phyloP scores from a whole-genome alignment of 176 grass and related monocot genomes.

The Oryza glumipatula region DNA sequence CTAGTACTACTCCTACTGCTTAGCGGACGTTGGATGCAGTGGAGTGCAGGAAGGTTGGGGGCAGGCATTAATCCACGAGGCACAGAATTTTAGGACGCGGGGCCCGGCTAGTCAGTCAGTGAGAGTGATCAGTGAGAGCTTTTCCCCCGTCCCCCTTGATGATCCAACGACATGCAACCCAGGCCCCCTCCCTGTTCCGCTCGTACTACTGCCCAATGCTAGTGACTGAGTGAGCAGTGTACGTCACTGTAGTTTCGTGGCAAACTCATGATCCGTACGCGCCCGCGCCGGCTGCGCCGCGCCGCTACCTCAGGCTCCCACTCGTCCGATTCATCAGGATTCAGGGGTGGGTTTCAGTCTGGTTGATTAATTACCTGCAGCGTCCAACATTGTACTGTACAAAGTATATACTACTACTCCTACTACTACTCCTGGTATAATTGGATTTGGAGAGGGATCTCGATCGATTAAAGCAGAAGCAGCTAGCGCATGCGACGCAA shows the following conservation, averaged over 20 bases:
- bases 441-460: no score
- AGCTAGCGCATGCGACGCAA: no score
- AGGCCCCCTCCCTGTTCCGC: background rate
- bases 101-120: background rate
- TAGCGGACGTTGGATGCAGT: slow-evolving; percentile 54
- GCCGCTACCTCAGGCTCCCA: no score
- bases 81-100: slow-evolving; percentile 54
- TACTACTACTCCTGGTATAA: no score
- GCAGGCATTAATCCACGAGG: slow-evolving; percentile 30
- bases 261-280: slow-evolving; percentile 24
- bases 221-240: slow-evolving; percentile 27
- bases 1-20: slow-evolving; percentile 19
- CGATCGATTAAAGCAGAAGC: no score
- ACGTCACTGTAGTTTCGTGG: slow-evolving; percentile 37
- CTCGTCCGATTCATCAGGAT: background rate
- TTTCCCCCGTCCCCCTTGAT: background rate
- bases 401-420: no score
- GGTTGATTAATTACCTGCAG: background rate
- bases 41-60: background rate
- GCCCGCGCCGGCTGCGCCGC: background rate
- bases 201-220: background rate
- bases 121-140: background rate
- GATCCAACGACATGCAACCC: background rate
- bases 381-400: no score
- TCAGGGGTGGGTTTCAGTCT: no score